These are phyloP conservation scores for Bromus sterilis DNA, from an alignment of 176 grass and related monocot species.

Conservation along the genomic window DNA sequence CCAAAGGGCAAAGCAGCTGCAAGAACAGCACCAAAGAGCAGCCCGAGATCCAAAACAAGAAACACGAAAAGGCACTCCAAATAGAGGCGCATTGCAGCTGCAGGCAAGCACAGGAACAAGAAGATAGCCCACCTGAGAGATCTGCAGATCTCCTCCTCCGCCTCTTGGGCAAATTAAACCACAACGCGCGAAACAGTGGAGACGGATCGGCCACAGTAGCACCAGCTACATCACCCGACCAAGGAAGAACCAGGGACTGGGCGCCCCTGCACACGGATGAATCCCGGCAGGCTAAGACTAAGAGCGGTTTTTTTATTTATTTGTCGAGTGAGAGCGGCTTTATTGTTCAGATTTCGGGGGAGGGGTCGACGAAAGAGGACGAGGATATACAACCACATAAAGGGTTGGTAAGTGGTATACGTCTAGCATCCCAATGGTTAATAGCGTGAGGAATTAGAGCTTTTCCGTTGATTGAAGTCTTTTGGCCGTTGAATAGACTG, in stretches of 20 bases:
- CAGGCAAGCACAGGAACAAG: neutral
- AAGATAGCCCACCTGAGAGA: neutral
- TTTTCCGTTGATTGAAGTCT: too few relatives aligned
- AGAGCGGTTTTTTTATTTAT: neutral
- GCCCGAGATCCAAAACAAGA: constrained; percentile 18
- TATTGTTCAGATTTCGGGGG: constrained; percentile 9
- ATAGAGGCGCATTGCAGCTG: neutral
- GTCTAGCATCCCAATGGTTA: too few relatives aligned
- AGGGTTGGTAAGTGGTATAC: too few relatives aligned
- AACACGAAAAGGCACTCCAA: neutral
- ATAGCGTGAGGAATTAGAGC: too few relatives aligned
- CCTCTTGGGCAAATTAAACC: neutral
- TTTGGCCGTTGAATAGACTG: too few relatives aligned
- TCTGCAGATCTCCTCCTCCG: constrained; percentile 5
- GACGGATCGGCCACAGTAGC: neutral
- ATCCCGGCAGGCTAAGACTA: constrained; percentile 14
- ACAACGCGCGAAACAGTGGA: neutral
- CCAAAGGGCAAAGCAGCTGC: neutral
- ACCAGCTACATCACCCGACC: neutral
- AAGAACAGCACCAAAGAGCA: neutral
- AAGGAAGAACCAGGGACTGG: neutral
- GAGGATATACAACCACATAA: too few relatives aligned
- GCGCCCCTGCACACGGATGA: neutral
- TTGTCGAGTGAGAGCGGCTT: too few relatives aligned
- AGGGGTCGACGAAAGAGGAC: neutral